Evolutionary conservation across 371 early-diverging fungal genomes (phyloP).

Genomic region (Quaeritorhiza haematococci): DNA sequence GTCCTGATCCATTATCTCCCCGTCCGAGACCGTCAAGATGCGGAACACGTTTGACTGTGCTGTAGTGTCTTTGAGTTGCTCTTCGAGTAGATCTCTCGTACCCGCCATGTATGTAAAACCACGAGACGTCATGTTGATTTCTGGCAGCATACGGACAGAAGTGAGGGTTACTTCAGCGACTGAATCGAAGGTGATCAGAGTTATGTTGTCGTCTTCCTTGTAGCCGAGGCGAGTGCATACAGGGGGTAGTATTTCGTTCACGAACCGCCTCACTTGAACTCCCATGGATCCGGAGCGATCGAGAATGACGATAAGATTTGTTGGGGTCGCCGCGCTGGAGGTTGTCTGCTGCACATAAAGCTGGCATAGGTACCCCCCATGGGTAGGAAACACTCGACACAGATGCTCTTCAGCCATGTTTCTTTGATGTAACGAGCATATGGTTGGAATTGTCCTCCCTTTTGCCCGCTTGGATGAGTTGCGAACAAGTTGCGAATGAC

Average conservation of each 20-base stretch:
- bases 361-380: no score
- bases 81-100: background rate
- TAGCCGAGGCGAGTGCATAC: background rate
- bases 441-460: no score
- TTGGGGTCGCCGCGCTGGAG: constrained; percentile 3
- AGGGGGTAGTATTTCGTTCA: constrained; percentile 1
- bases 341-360: no score
- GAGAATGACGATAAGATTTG: constrained; percentile 15
- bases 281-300: constrained; percentile 26
- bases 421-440: no score
- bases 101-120: constrained; percentile 16
- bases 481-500: no score
- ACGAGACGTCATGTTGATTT: constrained; percentile 3
- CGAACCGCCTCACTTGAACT: constrained; percentile 1
- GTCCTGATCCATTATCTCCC: constrained; percentile 9
- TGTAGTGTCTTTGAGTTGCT: background rate
- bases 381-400: no score
- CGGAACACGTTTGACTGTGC: background rate
- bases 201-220: background rate
- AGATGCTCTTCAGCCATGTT: no score
- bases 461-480: no score
- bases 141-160: background rate
- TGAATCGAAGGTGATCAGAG: background rate
- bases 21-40: constrained; percentile 24
- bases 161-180: background rate